Evolutionary conservation across 306 rosid species (phyloP).

Genomic region (Pyrus betulifolia): DNA sequence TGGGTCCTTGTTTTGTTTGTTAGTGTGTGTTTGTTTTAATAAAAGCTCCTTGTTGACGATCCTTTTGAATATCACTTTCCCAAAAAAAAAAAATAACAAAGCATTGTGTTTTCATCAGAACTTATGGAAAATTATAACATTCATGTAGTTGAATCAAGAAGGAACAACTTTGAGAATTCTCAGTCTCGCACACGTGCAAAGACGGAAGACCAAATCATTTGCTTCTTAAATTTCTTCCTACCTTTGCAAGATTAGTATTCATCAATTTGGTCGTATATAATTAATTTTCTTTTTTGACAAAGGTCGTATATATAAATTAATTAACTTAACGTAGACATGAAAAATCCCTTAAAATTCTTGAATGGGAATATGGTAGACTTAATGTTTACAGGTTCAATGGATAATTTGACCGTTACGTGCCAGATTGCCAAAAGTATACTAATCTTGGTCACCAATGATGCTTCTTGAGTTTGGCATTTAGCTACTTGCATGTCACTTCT

Average conservation of each 20-base stretch:
- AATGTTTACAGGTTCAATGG: slow-evolving; percentile 13
- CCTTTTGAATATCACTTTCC: too few relatives aligned
- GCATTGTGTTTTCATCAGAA: neutral
- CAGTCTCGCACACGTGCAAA: slow-evolving; percentile 13
- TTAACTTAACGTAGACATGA: neutral
- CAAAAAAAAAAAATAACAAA: too few relatives aligned
- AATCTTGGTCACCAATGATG: neutral
- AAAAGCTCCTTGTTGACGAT: too few relatives aligned
- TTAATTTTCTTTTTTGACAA: too few relatives aligned
- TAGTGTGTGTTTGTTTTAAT: too few relatives aligned
- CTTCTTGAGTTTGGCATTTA: neutral
- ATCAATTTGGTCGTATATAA: neutral
- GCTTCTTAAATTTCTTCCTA: too few relatives aligned
- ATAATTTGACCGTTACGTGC: neutral
- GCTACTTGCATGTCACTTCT: neutral
- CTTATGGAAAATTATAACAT: neutral
- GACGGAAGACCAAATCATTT: neutral
- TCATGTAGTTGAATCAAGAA: neutral
- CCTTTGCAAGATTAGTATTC: neutral
- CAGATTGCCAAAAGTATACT: neutral
- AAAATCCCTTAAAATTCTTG: neutral
- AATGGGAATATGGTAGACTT: slow-evolving; percentile 10
- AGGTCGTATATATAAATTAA: too few relatives aligned
- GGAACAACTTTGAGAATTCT: neutral
- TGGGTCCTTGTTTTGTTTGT: too few relatives aligned